These are phyloP conservation scores for Tinospora cordifolia DNA, from an alignment of 164 flowering plant genomes.

Conservation along the genomic window DNA sequence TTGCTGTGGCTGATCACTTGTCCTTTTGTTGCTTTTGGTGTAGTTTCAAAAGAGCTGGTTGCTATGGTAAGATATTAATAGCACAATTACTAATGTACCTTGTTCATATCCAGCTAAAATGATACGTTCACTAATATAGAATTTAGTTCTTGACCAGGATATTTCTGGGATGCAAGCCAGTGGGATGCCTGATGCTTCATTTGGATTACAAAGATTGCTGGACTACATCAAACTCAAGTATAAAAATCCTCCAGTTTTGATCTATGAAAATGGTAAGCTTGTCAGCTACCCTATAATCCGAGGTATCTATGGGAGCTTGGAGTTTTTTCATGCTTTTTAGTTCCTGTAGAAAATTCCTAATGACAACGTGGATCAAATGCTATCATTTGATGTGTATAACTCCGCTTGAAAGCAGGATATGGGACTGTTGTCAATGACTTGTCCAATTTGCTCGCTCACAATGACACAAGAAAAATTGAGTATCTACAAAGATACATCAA, in stretches of 20 bases:
- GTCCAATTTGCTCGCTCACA: neutral
- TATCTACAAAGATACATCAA: conserved; percentile 7
- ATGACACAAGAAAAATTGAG: conserved; percentile 7
- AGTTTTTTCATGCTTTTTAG: neutral
- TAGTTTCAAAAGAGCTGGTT: neutral
- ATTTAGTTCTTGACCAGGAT: conserved; percentile 7
- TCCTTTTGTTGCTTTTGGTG: neutral
- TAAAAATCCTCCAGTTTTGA: conserved; percentile 9
- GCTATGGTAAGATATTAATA: conserved; percentile 1
- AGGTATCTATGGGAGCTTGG: neutral
- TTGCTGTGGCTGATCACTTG: neutral
- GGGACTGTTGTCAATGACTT: neutral
- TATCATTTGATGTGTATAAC: neutral
- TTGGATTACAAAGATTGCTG: conserved; percentile 8
- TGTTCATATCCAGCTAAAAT: no score
- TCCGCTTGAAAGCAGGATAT: conserved; percentile 1
- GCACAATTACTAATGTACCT: neutral
- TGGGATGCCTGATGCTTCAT: neutral
- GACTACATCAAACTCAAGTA: conserved; percentile 7
- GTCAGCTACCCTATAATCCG: neutral
- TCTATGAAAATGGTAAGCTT: conserved; percentile 16
- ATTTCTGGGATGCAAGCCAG: neutral
- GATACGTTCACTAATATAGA: conserved; percentile 1
- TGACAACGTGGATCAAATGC: neutral
- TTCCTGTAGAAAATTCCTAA: neutral